These are phyloP conservation scores for Candida caryicola DNA, from an alignment of 805 yeast genomes.

Conservation along the genomic window DNA sequence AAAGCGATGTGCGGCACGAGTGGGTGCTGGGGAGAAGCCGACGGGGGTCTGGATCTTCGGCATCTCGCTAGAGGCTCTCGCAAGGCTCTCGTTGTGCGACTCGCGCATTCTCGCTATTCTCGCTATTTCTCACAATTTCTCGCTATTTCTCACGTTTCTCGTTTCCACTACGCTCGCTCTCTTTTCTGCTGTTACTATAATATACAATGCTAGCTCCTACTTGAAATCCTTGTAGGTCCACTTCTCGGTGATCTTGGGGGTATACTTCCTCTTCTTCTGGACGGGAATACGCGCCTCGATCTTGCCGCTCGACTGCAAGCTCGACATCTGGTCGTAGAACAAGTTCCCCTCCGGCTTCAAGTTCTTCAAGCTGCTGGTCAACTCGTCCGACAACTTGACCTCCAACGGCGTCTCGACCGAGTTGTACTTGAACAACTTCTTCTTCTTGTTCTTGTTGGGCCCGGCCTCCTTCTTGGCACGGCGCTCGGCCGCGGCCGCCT, in stretches of 20 bases:
- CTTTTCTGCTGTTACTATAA: background rate
- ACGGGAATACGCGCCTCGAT: constrained; percentile 80
- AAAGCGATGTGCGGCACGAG: too few species aligned
- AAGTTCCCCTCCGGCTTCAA: constrained; percentile 89
- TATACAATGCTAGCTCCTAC: constrained; percentile 26
- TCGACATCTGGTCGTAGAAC: constrained; percentile 76
- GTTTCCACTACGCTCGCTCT: background rate
- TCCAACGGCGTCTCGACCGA: constrained; percentile 50
- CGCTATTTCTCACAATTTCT: background rate
- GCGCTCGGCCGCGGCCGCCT: constrained; percentile 24
- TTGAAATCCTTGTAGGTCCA: constrained; percentile 91
- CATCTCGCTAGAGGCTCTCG: too few species aligned
- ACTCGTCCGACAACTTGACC: constrained; percentile 84
- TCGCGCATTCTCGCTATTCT: too few species aligned
- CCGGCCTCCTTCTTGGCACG: constrained; percentile 31
- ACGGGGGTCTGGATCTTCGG: too few species aligned
- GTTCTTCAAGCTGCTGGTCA: constrained; percentile 78
- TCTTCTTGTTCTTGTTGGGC: constrained; percentile 23
- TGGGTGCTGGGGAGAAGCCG: too few species aligned
- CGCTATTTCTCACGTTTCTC: background rate
- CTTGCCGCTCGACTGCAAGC: constrained; percentile 79
- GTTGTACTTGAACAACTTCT: constrained; percentile 43
- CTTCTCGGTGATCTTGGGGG: constrained; percentile 80
- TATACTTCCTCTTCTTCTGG: constrained; percentile 61
- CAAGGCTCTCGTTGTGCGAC: too few species aligned